phyloP scores from a whole-genome alignment of 768 basidiomycete genomes.

The Aureoboletus auriporus region DNA sequence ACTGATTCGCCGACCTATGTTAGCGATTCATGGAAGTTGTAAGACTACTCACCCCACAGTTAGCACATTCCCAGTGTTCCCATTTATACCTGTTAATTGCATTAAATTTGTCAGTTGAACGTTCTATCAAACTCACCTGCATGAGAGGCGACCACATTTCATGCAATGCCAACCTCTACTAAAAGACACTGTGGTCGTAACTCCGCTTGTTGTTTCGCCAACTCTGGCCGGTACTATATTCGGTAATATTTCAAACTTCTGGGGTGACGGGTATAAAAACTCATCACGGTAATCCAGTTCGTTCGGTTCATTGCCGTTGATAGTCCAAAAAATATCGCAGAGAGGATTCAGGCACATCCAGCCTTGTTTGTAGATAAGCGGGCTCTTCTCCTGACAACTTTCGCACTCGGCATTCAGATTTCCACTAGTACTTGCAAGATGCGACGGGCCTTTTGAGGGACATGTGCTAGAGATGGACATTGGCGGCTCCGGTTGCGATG shows the following conservation, averaged over 20 bases:
- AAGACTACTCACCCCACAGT: slow-evolving; percentile 47
- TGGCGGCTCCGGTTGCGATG: slow-evolving; percentile 7
- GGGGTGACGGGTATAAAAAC: slow-evolving; percentile 41
- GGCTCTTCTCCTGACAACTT: slow-evolving; percentile 42
- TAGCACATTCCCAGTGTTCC: slow-evolving; percentile 68
- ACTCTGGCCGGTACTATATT: slow-evolving; percentile 38
- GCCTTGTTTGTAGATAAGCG: slow-evolving; percentile 48
- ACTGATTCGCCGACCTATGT: slow-evolving; percentile 9
- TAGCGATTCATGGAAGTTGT: background rate
- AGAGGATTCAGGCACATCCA: slow-evolving; percentile 64
- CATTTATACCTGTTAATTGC: slow-evolving; percentile 54
- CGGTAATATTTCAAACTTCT: slow-evolving; percentile 29
- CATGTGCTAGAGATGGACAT: background rate
- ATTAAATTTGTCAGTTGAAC: background rate
- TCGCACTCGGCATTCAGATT: slow-evolving; percentile 30
- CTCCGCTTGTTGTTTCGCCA: slow-evolving; percentile 23
- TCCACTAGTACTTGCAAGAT: background rate
- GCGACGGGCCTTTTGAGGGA: background rate
- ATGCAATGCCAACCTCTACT: slow-evolving; percentile 68
- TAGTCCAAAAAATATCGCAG: slow-evolving; percentile 56
- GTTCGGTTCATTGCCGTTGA: slow-evolving; percentile 27
- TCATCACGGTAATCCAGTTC: slow-evolving; percentile 43
- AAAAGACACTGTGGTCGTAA: slow-evolving; percentile 52
- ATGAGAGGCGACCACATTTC: slow-evolving; percentile 67
- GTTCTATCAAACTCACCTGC: slow-evolving; percentile 45